Evolutionary conservation across 1,139 yeast genomes (phyloP), one percentile per base, ranked within the genome.

Genomic region (Wickerhamiella pararugosa): DNA sequence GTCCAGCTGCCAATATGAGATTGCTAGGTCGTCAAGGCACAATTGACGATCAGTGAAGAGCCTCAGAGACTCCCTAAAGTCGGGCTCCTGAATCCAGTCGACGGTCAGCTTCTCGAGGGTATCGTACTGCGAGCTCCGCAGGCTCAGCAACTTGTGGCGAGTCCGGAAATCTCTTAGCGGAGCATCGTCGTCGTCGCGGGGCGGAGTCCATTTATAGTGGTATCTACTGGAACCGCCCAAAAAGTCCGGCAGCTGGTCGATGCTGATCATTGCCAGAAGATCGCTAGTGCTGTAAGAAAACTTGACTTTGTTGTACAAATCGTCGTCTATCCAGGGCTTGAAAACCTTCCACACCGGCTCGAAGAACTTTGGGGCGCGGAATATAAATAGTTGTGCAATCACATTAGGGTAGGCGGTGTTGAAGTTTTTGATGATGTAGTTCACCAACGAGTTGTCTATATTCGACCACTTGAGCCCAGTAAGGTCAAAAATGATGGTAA

Each of bases 301-400:
- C 25, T 70, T 68, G 51, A 84, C 77, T 60, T 81, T 83, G 27
- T 82, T 66, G 0, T 90, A 92, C 36, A 84, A 90, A 7, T 77
- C 86, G 1, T 94, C 94, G 55, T 83, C 94, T 44, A 84, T 65
- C 94, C 94, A 83, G 50, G 75, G 76, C 58, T 79, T 81, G 53
- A 84, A 75, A 50, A 83, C 70, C 48, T 75, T 76, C 94, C 94
- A 84, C 49, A 83, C 78, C 29, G 92, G 82, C 47, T 77, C 73
- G 65, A 84, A 84, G 38, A 84, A 70, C 92, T 93, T 80, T 5
- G 95, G 95, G 0, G 94, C 94, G 52, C 79, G 79, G 62, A 83
- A 93, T 48, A 84, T 75, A 53, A 81, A 67, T 41, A 83, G 61
- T 42, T 71, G 71, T n/a, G 90, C 90, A 41, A 84, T 67, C 41